Percentiles rank a stretch among this genome's conserved stretches.
Evolutionary conservation across 495 filamentous ascomycete species (phyloP).

Genomic region (Daldinia decipiens): DNA sequence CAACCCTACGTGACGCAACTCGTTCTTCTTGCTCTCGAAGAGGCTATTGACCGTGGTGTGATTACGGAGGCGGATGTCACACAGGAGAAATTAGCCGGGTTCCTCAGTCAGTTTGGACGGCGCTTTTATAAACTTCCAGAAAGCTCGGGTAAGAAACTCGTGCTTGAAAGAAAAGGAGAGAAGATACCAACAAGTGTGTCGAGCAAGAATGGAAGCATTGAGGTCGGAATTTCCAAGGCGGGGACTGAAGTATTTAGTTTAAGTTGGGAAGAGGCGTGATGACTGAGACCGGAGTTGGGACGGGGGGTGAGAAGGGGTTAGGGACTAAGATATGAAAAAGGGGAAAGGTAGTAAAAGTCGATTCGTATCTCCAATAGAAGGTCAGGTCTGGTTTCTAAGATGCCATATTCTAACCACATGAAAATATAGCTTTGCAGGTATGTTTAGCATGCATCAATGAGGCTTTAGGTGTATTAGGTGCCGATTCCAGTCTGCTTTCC

Average conservation of each 20-base stretch:
- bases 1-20: constrained; percentile 85
- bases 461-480: too few relatives aligned
- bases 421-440: not conserved
- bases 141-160: constrained; percentile 64
- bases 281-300: not conserved
- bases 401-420: not conserved
- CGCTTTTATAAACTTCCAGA: constrained; percentile 71
- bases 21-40: constrained; percentile 77
- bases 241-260: constrained; percentile 45
- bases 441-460: too few relatives aligned
- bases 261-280: constrained; percentile 17
- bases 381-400: not conserved
- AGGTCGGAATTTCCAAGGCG: constrained; percentile 74
- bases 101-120: constrained; percentile 78
- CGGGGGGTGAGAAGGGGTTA: not conserved
- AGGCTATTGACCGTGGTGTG: constrained; percentile 71
- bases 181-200: constrained; percentile 63
- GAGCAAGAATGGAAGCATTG: constrained; percentile 61
- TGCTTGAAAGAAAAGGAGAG: constrained; percentile 69
- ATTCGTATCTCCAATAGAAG: not conserved
- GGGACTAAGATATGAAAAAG: not conserved
- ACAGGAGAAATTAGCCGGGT: constrained; percentile 73
- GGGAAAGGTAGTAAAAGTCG: not conserved
- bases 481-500: too few relatives aligned
- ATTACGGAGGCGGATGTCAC: constrained; percentile 75